Conservation (phyloP, 2,329 filamentous ascomycete genomes). For the Phaeosphaeria sp. region DNA sequence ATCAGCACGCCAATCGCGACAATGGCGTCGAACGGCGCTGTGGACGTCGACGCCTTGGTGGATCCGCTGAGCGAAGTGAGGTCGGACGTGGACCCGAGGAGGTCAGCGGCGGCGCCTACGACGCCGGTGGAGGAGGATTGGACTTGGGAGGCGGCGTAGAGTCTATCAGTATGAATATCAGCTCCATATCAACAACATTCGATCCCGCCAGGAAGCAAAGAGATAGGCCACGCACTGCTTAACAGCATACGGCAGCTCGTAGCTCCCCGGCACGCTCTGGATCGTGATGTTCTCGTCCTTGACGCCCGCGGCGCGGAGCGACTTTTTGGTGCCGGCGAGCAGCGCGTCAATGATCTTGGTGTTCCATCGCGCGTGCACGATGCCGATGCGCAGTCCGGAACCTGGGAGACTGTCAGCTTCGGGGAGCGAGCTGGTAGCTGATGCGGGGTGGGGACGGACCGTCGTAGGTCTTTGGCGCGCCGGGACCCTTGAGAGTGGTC, state of each 20-base stretch:
- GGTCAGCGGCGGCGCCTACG: conserved; percentile 73
- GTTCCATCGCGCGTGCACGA: conserved; percentile 98
- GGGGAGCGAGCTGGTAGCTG: conserved; percentile 1
- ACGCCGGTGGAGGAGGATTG: conserved; percentile 68
- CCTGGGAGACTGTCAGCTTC: conserved; percentile 41
- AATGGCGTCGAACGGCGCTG: conserved; percentile 82
- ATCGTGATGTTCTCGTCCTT: conserved; percentile 86
- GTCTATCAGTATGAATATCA: conserved; percentile 64
- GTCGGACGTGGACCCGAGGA: conserved; percentile 75
- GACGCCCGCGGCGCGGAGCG: conserved; percentile 80
- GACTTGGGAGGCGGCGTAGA: conserved; percentile 86
- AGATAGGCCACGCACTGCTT: conserved; percentile 81
- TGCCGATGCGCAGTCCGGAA: conserved; percentile 80
- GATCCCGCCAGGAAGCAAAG: no score
- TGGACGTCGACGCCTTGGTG: conserved; percentile 41
- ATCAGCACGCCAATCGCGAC: conserved; percentile 96
- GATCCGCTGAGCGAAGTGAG: conserved; percentile 36
- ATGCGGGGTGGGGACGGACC: conserved; percentile 50
- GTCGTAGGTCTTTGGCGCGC: conserved; percentile 63
- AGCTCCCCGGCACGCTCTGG: conserved; percentile 90
- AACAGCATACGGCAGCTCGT: conserved; percentile 91
- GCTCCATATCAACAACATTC: no score
- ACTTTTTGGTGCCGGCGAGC: conserved; percentile 78
- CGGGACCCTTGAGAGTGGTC: conserved; percentile 68
- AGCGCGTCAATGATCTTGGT: conserved; percentile 84